Base-by-base conservation (phyloP, 148 eudicot genomes). In the Simmondsia chinensis region DNA sequence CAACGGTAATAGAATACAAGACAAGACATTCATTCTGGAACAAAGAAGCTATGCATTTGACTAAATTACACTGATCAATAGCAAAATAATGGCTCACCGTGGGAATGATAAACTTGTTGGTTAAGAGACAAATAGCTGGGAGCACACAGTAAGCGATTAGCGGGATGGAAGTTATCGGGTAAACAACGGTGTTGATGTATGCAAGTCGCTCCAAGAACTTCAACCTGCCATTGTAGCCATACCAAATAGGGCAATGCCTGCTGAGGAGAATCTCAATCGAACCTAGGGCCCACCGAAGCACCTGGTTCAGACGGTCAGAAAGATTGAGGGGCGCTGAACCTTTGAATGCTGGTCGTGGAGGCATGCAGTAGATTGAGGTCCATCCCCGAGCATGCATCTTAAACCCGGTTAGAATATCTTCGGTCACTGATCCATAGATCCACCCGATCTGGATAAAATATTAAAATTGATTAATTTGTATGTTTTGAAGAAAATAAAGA, bases 311-410 rank as follows among this genome's bases (percentile, higher is more conserved):
- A 78, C 85, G 85, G 48, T 78, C 85, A 19, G 85, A 78, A 54
- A 78, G 85, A 73, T 78, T 78, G 71, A 78, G 78, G 20, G 85
- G 85, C 34, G 85, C 85, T 29, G 87, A 79, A 28, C 82, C 87
- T 73, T 79, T 79, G 24, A 79, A 79, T 10, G 87, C 87, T 2
- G 87, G 82, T 21, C 87, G 60, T 2, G 71, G 72, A 21, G 87
- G 87, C 79, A 79, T 75, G 54, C 87, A 79, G 44, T 79, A 79
- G 49, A 79, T 57, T 3, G 87, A 79, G 29, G 70, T 70, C 87
- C 87, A 79, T 25, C 87, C 87, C 28, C 79, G 68, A 1, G 79
- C 74, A 44, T 79, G 87, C 87, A 79, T 79, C 66, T 79, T 79
- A 44, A 79, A 79, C 24, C 87, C 87, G 7, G 82, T 75, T 65